phyloP scores from a whole-genome alignment of 2,329 filamentous ascomycete species.

The Colletotrichum agaves region DNA sequence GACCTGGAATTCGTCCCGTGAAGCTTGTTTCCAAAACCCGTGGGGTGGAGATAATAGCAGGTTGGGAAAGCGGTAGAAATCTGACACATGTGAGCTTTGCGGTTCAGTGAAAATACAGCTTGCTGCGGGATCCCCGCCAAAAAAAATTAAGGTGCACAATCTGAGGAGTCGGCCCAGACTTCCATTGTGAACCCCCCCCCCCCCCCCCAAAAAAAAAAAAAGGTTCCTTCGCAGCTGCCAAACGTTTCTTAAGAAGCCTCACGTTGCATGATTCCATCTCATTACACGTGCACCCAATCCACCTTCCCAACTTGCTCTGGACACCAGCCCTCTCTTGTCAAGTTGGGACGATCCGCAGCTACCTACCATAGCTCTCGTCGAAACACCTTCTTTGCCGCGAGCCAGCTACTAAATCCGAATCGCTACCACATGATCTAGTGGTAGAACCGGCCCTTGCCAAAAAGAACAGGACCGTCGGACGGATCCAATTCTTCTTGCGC shows the following conservation, averaged over 20 bases:
- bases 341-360: neutral
- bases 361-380: neutral
- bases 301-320: neutral
- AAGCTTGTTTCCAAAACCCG: constrained; percentile 4
- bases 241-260: neutral
- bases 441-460: neutral
- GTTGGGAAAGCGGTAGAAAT: neutral
- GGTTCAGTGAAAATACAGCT: neutral
- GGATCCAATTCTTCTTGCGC: neutral
- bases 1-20: no score
- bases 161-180: no score
- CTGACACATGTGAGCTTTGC: no score
- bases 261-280: neutral
- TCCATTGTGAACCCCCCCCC: no score
- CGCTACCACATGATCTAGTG: neutral
- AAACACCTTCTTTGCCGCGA: neutral
- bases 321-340: neutral
- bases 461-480: neutral
- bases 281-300: neutral
- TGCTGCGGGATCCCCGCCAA: neutral
- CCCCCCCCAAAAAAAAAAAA: no score
- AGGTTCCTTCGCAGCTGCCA: no score
- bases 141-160: neutral
- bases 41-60: neutral
- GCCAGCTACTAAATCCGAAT: neutral